A percentile compares a stretch with the other conserved stretches of the same genome.
Evolutionary conservation across 495 filamentous ascomycete species (phyloP).

Genomic region (Annulohypoxylon nitens): DNA sequence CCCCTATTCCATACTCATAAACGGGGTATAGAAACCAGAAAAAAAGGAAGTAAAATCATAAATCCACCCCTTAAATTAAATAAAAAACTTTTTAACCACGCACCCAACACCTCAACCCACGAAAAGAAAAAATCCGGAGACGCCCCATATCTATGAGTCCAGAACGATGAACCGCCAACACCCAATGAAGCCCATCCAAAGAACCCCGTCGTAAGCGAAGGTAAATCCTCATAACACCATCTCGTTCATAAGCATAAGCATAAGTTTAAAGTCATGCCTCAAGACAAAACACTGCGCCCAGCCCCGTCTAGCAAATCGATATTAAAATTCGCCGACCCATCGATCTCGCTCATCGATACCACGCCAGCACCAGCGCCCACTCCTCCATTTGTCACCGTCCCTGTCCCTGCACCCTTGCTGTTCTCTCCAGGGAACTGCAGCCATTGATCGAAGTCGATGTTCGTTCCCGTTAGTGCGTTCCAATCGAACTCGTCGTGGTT

Average conservation of each 20-base stretch:
- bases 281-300: slow-evolving; percentile 23
- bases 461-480: slow-evolving; percentile 52
- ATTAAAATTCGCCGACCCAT: slow-evolving; percentile 41
- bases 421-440: slow-evolving; percentile 59
- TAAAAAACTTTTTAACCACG: slow-evolving; percentile 19
- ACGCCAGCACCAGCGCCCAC: slow-evolving; percentile 24
- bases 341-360: slow-evolving; percentile 44
- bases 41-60: slow-evolving; percentile 11
- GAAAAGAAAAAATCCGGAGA: slow-evolving; percentile 15
- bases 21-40: slow-evolving; percentile 39
- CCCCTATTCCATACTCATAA: slow-evolving; percentile 40
- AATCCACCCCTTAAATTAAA: slow-evolving; percentile 1
- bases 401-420: slow-evolving; percentile 39
- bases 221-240: slow-evolving; percentile 11
- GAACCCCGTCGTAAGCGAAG: slow-evolving; percentile 2
- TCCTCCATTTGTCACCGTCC: slow-evolving; percentile 4
- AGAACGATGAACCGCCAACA: slow-evolving; percentile 21
- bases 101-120: slow-evolving; percentile 19
- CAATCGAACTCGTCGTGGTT: slow-evolving; percentile 55
- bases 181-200: slow-evolving; percentile 12
- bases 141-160: slow-evolving; percentile 21
- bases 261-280: slow-evolving; percentile 14
- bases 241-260: slow-evolving; percentile 29
- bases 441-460: slow-evolving; percentile 62
- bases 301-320: slow-evolving; percentile 33